Evolutionary conservation across 1,284 basidiomycete genomes (phyloP).

Genomic region (Boletus mariae): DNA sequence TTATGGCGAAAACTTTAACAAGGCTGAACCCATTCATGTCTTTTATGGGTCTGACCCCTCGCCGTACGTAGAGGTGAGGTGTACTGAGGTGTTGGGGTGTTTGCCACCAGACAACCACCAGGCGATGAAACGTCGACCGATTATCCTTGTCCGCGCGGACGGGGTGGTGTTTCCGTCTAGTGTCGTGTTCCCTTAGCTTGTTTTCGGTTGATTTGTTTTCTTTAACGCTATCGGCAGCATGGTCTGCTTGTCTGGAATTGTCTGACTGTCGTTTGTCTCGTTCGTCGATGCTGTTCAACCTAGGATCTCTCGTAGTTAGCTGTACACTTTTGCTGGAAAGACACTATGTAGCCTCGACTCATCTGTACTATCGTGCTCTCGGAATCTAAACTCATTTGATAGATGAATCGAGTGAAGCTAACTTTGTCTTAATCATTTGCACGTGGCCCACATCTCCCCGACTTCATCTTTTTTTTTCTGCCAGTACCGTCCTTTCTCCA

Average conservation of each 20-base stretch:
- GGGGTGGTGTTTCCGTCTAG: conserved; percentile 91
- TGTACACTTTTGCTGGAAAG: conserved; percentile 29
- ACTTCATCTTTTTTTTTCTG: conserved; percentile 1
- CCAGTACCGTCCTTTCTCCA: conserved; percentile 19
- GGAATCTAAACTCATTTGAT: conserved; percentile 14
- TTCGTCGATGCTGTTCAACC: conserved; percentile 24
- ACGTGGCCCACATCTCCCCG: conserved; percentile 13
- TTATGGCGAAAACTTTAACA: conserved; percentile 88
- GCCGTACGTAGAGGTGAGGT: conserved; percentile 82
- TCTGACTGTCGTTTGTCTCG: conserved; percentile 19
- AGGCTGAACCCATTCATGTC: conserved; percentile 71
- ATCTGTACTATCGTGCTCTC: conserved; percentile 26
- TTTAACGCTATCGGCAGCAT: conserved; percentile 30
- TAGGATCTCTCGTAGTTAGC: conserved; percentile 33
- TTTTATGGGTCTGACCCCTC: conserved; percentile 90
- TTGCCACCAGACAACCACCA: conserved; percentile 66
- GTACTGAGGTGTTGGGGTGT: conserved; percentile 82
- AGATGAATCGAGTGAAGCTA: not conserved
- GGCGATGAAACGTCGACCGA: conserved; percentile 65
- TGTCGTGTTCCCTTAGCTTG: conserved; percentile 69
- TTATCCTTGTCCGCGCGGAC: conserved; percentile 84
- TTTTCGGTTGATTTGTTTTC: conserved; percentile 13
- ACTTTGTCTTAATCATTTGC: not conserved
- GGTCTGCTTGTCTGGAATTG: conserved; percentile 30
- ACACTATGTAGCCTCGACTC: conserved; percentile 31